A percentile compares a stretch with the other conserved stretches of the same genome.
phyloP scores from a whole-genome alignment of 2,329 filamentous ascomycete genomes.

The Fusarium poae region DNA sequence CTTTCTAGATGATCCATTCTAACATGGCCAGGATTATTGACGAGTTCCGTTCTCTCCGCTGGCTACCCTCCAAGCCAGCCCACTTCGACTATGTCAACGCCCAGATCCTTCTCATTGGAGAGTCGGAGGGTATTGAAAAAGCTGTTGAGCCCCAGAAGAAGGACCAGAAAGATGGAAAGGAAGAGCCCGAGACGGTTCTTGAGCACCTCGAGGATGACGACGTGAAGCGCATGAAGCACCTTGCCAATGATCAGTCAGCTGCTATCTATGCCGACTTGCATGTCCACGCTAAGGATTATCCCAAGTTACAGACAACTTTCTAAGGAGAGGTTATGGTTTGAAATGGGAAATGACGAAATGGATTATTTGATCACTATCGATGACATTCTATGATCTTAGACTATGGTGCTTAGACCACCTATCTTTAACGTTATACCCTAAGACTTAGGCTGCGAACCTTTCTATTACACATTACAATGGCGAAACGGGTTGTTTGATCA shows the following conservation, averaged over 20 bases:
- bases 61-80: constrained; percentile 79
- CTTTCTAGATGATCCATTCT: neutral
- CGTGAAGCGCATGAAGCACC: constrained; percentile 69
- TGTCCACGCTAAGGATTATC: constrained; percentile 45
- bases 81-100: constrained; percentile 81
- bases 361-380: neutral
- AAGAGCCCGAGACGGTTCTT: constrained; percentile 76
- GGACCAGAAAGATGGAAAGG: constrained; percentile 48
- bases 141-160: constrained; percentile 62
- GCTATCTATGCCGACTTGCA: constrained; percentile 47
- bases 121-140: constrained; percentile 68
- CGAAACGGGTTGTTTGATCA: no score
- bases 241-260: constrained; percentile 61
- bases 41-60: constrained; percentile 79
- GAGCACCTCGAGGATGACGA: constrained; percentile 83
- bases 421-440: no score
- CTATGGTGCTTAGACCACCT: no score
- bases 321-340: constrained; percentile 6
- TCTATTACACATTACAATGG: no score
- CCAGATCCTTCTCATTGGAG: constrained; percentile 84
- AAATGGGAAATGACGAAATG: neutral
- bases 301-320: constrained; percentile 50
- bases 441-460: no score
- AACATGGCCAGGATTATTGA: constrained; percentile 68
- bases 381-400: no score